Evolutionary conservation across 192 early-diverging fungal species (phyloP).

Genomic region (Paraglomus occultum): DNA sequence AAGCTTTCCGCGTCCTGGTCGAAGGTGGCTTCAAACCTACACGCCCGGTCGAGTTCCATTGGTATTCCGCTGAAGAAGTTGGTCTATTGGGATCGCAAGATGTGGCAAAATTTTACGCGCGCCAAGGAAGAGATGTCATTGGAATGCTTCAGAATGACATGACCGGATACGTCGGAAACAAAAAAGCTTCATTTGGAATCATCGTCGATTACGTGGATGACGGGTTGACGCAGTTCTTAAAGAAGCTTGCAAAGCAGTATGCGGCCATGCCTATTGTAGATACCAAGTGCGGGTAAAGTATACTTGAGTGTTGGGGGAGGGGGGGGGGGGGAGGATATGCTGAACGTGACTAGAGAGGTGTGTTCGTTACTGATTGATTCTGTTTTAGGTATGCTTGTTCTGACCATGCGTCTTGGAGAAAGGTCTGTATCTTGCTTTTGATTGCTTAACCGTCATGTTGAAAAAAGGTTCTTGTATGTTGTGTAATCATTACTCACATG

Average conservation of each 20-base stretch:
- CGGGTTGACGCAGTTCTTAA: slow-evolving; percentile 50
- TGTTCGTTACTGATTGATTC: neutral
- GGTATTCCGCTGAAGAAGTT: slow-evolving; percentile 89
- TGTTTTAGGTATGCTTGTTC: slow-evolving; percentile 48
- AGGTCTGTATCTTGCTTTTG: slow-evolving; percentile 22
- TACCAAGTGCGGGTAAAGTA: slow-evolving; percentile 87
- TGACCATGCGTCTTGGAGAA: slow-evolving; percentile 92
- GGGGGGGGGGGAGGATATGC: too few relatives aligned
- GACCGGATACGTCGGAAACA: slow-evolving; percentile 78
- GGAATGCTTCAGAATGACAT: slow-evolving; percentile 91
- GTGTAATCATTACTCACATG: neutral
- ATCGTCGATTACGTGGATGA: slow-evolving; percentile 79
- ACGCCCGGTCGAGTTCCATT: slow-evolving; percentile 94
- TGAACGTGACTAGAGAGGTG: neutral
- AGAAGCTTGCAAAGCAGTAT: slow-evolving; percentile 61
- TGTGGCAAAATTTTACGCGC: slow-evolving; percentile 68
- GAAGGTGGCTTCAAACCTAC: slow-evolving; percentile 64
- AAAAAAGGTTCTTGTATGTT: neutral
- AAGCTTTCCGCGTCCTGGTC: slow-evolving; percentile 77
- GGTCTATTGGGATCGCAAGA: slow-evolving; percentile 89
- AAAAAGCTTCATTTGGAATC: slow-evolving; percentile 72
- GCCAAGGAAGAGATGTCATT: slow-evolving; percentile 55
- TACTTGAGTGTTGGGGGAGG: too few relatives aligned
- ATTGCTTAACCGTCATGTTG: too few relatives aligned
- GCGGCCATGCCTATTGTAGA: slow-evolving; percentile 61